A percentile compares a stretch with the other conserved stretches of the same genome.
These are phyloP conservation scores for Claviceps fusiformis DNA, from an alignment of 2,329 filamentous ascomycete species.

Conservation along the genomic window DNA sequence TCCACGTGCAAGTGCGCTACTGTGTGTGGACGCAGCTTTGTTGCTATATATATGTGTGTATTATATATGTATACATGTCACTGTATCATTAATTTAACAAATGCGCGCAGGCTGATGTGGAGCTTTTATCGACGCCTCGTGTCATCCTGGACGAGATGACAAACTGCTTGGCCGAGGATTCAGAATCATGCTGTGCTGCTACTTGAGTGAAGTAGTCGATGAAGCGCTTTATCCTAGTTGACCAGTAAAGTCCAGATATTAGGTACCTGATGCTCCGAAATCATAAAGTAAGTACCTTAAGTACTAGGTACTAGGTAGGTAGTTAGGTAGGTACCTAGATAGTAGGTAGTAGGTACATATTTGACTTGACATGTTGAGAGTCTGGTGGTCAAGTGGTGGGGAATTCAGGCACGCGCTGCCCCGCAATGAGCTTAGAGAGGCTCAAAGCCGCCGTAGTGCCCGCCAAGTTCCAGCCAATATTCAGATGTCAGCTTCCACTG, in stretches of 20 bases:
- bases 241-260: no score
- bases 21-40: neutral
- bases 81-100: neutral
- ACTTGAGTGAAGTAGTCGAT: no score
- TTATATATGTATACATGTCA: neutral
- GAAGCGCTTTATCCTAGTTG: no score
- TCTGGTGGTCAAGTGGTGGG: no score
- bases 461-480: no score
- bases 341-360: no score
- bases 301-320: no score
- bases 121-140: neutral
- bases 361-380: no score
- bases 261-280: no score
- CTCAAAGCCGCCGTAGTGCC: neutral
- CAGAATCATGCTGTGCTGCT: no score
- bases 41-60: neutral
- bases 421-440: conserved; percentile 1
- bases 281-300: no score
- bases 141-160: neutral
- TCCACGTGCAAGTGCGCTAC: neutral
- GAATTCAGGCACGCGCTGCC: neutral
- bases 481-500: neutral
- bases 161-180: neutral
- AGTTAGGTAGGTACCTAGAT: no score
- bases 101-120: neutral